Evolutionary conservation across 192 early-diverging fungal genomes (phyloP).

Genomic region (Coemansia sp.): DNA sequence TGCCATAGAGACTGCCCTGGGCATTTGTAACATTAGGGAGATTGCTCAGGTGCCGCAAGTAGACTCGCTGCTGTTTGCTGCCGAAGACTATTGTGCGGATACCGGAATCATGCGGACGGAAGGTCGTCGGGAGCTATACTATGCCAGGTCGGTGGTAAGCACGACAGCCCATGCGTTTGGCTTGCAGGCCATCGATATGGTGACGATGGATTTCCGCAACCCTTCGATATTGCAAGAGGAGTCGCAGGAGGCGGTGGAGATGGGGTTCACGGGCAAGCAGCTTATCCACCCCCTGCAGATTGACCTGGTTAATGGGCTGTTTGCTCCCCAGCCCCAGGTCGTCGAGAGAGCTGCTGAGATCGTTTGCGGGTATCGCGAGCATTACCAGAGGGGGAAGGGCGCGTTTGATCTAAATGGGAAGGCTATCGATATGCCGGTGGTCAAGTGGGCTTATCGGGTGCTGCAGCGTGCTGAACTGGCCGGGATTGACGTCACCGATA

Average conservation of each 20-base stretch:
- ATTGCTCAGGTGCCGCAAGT: slow-evolving; percentile 72
- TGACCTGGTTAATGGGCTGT: slow-evolving; percentile 74
- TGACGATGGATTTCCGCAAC: slow-evolving; percentile 86
- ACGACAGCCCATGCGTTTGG: slow-evolving; percentile 79
- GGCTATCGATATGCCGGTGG: slow-evolving; percentile 87
- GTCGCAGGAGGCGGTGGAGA: slow-evolving; percentile 77
- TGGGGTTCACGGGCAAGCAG: slow-evolving; percentile 97
- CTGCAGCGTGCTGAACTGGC: slow-evolving; percentile 64
- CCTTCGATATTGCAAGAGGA: slow-evolving; percentile 69
- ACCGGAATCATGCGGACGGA: slow-evolving; percentile 75
- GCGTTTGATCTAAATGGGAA: slow-evolving; percentile 92
- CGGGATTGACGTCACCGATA: slow-evolving; percentile 16
- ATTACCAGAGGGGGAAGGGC: slow-evolving; percentile 72
- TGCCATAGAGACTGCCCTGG: slow-evolving; percentile 83
- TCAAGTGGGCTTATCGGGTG: slow-evolving; percentile 85
- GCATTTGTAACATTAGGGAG: slow-evolving; percentile 80
- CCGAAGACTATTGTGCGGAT: slow-evolving; percentile 96
- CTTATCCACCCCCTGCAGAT: slow-evolving; percentile 91
- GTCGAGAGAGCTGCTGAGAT: slow-evolving; percentile 69
- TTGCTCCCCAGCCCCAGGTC: slow-evolving; percentile 68
- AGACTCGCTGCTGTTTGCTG: slow-evolving; percentile 84
- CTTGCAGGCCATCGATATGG: slow-evolving; percentile 91
- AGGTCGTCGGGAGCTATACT: slow-evolving; percentile 70
- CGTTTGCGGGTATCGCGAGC: slow-evolving; percentile 64
- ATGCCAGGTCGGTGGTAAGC: slow-evolving; percentile 74